These are phyloP conservation scores for Vitis hybrid DNA, from an alignment of 177 flowering plant genomes.

Conservation along the genomic window DNA sequence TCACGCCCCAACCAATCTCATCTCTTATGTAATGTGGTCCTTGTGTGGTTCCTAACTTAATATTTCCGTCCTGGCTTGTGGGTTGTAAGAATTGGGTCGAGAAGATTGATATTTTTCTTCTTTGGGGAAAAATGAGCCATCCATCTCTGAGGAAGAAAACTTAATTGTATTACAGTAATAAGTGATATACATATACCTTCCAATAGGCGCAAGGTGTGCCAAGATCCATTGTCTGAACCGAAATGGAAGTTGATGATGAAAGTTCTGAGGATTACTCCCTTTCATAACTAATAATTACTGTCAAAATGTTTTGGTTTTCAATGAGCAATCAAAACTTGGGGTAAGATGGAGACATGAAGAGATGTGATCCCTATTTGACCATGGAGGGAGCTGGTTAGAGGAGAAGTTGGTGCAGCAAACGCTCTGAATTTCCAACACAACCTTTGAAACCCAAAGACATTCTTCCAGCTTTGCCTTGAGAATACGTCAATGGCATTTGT, in stretches of 20 bases:
- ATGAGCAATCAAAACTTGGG: not conserved
- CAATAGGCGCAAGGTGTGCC: too few relatives aligned
- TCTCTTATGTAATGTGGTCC: not conserved
- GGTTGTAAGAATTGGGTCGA: too few relatives aligned
- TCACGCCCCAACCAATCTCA: conserved; percentile 14
- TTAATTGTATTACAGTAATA: too few relatives aligned
- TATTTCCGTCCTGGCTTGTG: too few relatives aligned
- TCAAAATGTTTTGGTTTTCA: not conserved
- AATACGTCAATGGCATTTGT: conserved; percentile 27
- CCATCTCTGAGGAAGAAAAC: too few relatives aligned
- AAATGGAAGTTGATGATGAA: not conserved
- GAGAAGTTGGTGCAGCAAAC: conserved; percentile 57
- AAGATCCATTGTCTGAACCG: too few relatives aligned
- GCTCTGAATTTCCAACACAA: conserved; percentile 20
- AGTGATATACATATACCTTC: too few relatives aligned
- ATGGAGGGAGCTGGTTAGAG: conserved; percentile 29
- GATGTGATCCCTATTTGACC: conserved; percentile 29
- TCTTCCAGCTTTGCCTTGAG: conserved; percentile 6
- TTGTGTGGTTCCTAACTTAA: not conserved
- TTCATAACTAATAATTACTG: not conserved
- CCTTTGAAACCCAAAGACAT: conserved; percentile 22
- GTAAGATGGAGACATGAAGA: conserved; percentile 3
- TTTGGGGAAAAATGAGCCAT: too few relatives aligned
- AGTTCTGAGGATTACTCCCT: not conserved
- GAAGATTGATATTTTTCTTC: too few relatives aligned